Conservation (phyloP, 2,329 filamentous ascomycete species). For the Lachnellula occidentalis region DNA sequence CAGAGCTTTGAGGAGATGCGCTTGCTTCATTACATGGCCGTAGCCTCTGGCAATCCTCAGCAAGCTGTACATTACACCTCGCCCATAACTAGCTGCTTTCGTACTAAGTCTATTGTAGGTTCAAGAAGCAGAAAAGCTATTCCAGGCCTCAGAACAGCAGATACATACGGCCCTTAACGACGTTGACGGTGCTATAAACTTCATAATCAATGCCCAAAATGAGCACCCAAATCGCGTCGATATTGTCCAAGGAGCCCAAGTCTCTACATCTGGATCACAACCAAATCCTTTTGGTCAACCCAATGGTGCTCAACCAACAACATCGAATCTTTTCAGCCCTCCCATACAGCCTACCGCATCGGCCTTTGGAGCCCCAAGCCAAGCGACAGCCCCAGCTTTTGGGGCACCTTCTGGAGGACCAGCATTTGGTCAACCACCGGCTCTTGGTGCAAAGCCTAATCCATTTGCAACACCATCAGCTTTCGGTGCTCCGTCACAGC, state of each 20-base stretch:
- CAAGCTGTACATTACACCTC: slow-evolving; percentile 31
- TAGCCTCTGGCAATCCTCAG: slow-evolving; percentile 54
- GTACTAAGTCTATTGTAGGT: slow-evolving; percentile 39
- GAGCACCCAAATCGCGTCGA: slow-evolving; percentile 73
- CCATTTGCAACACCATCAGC: slow-evolving; percentile 21
- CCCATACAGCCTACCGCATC: slow-evolving; percentile 7
- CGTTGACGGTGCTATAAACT: slow-evolving; percentile 65
- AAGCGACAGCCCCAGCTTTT: slow-evolving; percentile 1
- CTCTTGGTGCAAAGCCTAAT: slow-evolving; percentile 31
- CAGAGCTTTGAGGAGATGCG: slow-evolving; percentile 86
- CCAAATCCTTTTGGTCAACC: slow-evolving; percentile 20
- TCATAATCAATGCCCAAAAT: slow-evolving; percentile 58
- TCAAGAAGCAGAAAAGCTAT: slow-evolving; percentile 55
- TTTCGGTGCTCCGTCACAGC: slow-evolving; percentile 12
- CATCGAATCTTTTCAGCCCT: slow-evolving; percentile 1
- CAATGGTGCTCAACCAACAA: slow-evolving; percentile 32
- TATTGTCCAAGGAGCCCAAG: slow-evolving; percentile 43
- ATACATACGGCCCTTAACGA: slow-evolving; percentile 67
- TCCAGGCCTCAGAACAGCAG: slow-evolving; percentile 61
- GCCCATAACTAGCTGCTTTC: not conserved
- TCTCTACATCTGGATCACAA: slow-evolving; percentile 36
- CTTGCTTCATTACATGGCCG: slow-evolving; percentile 66
- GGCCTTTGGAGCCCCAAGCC: slow-evolving; percentile 14
- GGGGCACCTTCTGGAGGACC: slow-evolving; percentile 15
- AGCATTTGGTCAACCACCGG: slow-evolving; percentile 33